A percentile compares a stretch with the other conserved stretches of the same genome.
Conservation (phyloP, 768 basidiomycete genomes). For the Hericium alpestre region DNA sequence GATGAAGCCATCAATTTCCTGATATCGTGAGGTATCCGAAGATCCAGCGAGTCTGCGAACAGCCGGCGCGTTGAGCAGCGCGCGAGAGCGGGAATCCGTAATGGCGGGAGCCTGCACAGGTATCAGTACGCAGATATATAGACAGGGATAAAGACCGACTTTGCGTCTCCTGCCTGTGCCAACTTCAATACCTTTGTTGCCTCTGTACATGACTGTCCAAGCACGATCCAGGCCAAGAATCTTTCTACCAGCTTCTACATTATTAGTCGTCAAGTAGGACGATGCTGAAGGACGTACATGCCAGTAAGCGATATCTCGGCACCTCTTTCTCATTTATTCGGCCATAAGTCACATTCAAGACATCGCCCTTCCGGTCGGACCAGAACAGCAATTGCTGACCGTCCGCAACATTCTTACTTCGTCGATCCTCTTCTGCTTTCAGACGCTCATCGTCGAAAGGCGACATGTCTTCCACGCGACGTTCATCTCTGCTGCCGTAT, state of each 20-base stretch:
- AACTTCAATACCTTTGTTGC: conserved; percentile 7
- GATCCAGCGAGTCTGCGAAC: conserved; percentile 36
- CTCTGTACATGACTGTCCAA: conserved; percentile 7
- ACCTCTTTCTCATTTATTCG: conserved; percentile 8
- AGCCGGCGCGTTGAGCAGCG: conserved; percentile 43
- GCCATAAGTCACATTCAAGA: conserved; percentile 11
- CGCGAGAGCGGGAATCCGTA: conserved; percentile 47
- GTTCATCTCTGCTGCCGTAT: conserved; percentile 13
- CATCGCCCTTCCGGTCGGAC: conserved; percentile 32
- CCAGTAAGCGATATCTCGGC: conserved; percentile 10
- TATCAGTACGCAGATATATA: conserved; percentile 1
- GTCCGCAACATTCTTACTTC: conserved; percentile 13
- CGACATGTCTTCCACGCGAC: conserved; percentile 3
- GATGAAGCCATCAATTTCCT: conserved; percentile 61
- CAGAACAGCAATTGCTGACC: conserved; percentile 33
- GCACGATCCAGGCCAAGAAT: conserved; percentile 8
- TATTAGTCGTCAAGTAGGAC: conserved; percentile 4
- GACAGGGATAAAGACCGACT: conserved; percentile 20
- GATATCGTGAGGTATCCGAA: conserved; percentile 32
- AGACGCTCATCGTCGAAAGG: conserved; percentile 20
- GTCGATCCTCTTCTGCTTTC: conserved; percentile 27
- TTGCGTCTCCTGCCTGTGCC: conserved; percentile 6
- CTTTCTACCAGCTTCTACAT: conserved; percentile 10
- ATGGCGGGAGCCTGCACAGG: conserved; percentile 27
- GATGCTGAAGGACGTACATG: conserved; percentile 4